Base-by-base conservation (phyloP, 208 protist species). In the Leishmania guyanensis region DNA sequence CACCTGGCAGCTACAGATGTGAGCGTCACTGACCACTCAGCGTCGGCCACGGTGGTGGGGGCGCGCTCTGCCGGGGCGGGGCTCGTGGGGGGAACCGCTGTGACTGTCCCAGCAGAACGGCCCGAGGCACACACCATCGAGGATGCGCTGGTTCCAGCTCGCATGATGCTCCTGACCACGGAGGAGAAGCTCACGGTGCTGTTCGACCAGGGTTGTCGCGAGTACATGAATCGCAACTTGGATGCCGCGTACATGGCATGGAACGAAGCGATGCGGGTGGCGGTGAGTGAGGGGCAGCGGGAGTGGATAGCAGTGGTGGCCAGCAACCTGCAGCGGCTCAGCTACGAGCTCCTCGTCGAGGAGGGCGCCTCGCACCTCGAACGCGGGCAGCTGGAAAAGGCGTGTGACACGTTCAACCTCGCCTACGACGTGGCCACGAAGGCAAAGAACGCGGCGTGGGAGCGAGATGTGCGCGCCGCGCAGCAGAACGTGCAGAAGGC, bases 281-380 rank as follows among this genome's bases (percentile, higher is more conserved):
- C 96, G 20, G 88, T 92, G 69, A 62, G 68, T 9, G 91, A 93
- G 76, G 94, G 95, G 58, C 95, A 98, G 81, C 88, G 96, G 20
- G 93, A 98, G 82, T 98, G 94, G 94, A 95, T 97, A 84, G 89
- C 96, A 50, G 93, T 97, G 33, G 81, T 98, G 5, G 90, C 90
- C 16, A 94, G 83, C 80, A 98, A 98, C 86, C 78, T 98, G 79
- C 94, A 98, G 89, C 92, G 92, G 8, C 90, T 98, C 26, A 96
- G 92, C 80, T 98, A 97, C 81, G 94, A 98, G 86, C 81, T 98
- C 46, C 81, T 97, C 8, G 93, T 96, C 48, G 88, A 92, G 77
- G 93, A 98, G 56, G 96, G 94, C 48, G 79, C 85, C 20, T 74
- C 80, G 29, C 77, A 94, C n/a, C 85, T 98, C n/a, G 84, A 93